Evolutionary conservation across 805 yeast genomes (phyloP).

Genomic region (Teunomyces tritomae): DNA sequence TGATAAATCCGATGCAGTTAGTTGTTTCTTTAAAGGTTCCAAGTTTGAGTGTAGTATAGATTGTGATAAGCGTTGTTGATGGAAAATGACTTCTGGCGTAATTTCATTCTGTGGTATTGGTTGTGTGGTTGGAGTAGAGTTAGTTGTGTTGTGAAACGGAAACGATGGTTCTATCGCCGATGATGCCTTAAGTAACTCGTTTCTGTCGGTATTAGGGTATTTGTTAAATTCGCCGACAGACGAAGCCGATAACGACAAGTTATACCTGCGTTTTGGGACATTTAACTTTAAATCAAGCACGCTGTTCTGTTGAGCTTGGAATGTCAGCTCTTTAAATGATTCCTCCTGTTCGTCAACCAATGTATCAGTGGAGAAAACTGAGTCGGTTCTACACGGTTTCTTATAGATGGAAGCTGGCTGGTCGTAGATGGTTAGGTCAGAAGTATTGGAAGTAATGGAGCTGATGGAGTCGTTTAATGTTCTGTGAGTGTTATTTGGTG

Average conservation of each 20-base stretch:
- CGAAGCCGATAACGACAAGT: constrained; percentile 9
- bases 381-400: constrained; percentile 13
- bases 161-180: constrained; percentile 23
- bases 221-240: constrained; percentile 5
- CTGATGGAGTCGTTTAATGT: constrained; percentile 21
- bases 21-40: constrained; percentile 15
- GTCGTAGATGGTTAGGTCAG: constrained; percentile 19
- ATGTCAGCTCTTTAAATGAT: neutral
- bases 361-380: constrained; percentile 29
- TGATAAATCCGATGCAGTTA: constrained; percentile 20
- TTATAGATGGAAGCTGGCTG: constrained; percentile 5
- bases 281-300: constrained; percentile 14
- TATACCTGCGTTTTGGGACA: constrained; percentile 9
- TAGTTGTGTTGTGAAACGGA: constrained; percentile 7
- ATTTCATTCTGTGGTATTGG: neutral
- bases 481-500: constrained; percentile 4
- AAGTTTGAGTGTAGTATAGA: constrained; percentile 4
- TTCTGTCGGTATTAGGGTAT: constrained; percentile 2
- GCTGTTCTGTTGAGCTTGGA: constrained; percentile 3
- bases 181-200: constrained; percentile 9
- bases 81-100: neutral
- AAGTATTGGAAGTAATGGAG: constrained; percentile 28
- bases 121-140: neutral
- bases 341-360: constrained; percentile 23
- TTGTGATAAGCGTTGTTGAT: neutral